Percentiles rank a stretch among this genome's conserved stretches.
Evolutionary conservation across 164 flowering plant species (phyloP).

Genomic region (Stephania yunnanensis): DNA sequence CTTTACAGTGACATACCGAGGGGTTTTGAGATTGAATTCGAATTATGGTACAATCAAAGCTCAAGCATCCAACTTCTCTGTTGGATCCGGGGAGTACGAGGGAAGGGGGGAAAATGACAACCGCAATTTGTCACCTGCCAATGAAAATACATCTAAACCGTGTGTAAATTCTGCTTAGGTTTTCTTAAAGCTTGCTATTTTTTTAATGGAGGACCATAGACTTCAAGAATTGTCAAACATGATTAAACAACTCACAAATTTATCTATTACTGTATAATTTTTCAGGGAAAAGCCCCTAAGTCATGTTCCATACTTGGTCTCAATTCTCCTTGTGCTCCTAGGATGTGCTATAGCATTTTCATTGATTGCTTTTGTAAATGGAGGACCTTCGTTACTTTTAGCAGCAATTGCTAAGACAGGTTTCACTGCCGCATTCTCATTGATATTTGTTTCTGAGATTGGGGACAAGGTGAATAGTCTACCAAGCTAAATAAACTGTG

Average conservation of each 20-base stretch:
- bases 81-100: slow-evolving; percentile 68
- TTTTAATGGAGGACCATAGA: background rate
- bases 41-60: slow-evolving; percentile 28
- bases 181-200: background rate
- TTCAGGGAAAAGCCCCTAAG: slow-evolving; percentile 49
- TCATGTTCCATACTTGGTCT: slow-evolving; percentile 50
- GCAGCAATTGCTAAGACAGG: slow-evolving; percentile 92
- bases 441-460: slow-evolving; percentile 97
- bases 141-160: slow-evolving; percentile 40
- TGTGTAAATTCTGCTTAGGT: slow-evolving; percentile 27
- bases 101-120: slow-evolving; percentile 36
- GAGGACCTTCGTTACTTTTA: slow-evolving; percentile 65
- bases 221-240: background rate
- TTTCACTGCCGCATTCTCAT: slow-evolving; percentile 88
- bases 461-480: slow-evolving; percentile 75
- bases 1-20: slow-evolving; percentile 42
- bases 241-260: slow-evolving; percentile 7
- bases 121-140: slow-evolving; percentile 23
- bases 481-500: background rate
- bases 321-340: slow-evolving; percentile 57
- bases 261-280: slow-evolving; percentile 20
- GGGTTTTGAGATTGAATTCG: slow-evolving; percentile 21
- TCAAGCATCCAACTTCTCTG: slow-evolving; percentile 60
- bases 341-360: slow-evolving; percentile 66
- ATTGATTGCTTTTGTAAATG: slow-evolving; percentile 53